These are phyloP conservation scores for Gossypium schwendimanii DNA, from an alignment of 441 rosid species.

Conservation along the genomic window DNA sequence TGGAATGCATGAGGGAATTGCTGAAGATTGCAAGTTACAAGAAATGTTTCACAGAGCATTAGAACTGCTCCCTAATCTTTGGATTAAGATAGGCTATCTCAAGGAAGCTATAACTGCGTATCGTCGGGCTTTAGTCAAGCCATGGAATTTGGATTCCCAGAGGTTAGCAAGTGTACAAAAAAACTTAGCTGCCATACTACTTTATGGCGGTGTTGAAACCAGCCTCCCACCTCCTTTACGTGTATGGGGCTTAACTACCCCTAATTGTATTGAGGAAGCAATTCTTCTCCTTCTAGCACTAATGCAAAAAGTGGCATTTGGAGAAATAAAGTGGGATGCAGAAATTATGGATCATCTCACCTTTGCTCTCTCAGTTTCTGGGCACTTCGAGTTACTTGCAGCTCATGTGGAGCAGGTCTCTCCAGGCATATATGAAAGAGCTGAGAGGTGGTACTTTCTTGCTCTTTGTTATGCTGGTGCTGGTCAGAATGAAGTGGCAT, in stretches of 20 bases:
- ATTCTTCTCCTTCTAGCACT: slow-evolving; percentile 64
- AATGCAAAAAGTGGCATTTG: slow-evolving; percentile 52
- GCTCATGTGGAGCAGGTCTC: slow-evolving; percentile 61
- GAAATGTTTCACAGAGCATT: slow-evolving; percentile 72
- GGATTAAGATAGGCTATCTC: slow-evolving; percentile 61
- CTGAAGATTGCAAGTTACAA: slow-evolving; percentile 63
- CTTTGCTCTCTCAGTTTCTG: slow-evolving; percentile 65
- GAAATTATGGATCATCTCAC: slow-evolving; percentile 77
- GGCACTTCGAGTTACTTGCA: slow-evolving; percentile 60
- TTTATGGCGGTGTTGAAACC: slow-evolving; percentile 68
- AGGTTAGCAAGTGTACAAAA: slow-evolving; percentile 68
- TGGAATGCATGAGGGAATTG: slow-evolving; percentile 52
- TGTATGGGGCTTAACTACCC: slow-evolving; percentile 32
- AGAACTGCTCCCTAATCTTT: slow-evolving; percentile 67
- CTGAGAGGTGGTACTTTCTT: slow-evolving; percentile 80
- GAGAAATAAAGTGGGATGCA: slow-evolving; percentile 69
- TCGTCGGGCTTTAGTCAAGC: slow-evolving; percentile 59
- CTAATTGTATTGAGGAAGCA: slow-evolving; percentile 68
- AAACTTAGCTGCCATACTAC: slow-evolving; percentile 60
- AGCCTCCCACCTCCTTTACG: slow-evolving; percentile 37
- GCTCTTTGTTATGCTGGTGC: slow-evolving; percentile 82
- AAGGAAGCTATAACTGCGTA: slow-evolving; percentile 64
- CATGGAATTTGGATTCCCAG: slow-evolving; percentile 78
- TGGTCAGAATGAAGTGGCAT: slow-evolving; percentile 56
- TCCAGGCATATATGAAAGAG: slow-evolving; percentile 61